Conservation (phyloP, 257 asterid species). For the Rubia yunnanensis region DNA sequence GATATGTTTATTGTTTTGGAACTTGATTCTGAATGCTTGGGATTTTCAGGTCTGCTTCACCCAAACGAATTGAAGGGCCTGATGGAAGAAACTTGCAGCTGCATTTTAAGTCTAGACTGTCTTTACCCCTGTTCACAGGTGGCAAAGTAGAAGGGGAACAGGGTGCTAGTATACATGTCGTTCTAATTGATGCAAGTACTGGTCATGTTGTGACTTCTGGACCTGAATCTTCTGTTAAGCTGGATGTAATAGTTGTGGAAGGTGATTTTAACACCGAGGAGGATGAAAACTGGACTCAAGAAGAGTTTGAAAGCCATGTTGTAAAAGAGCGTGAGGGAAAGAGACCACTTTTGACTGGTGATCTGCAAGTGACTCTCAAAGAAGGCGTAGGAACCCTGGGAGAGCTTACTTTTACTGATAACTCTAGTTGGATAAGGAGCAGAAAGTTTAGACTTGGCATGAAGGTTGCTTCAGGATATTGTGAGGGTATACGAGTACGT, state of each 20-base stretch:
- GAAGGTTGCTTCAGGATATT: slow-evolving; percentile 76
- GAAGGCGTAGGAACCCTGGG: slow-evolving; percentile 98
- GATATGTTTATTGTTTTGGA: not conserved
- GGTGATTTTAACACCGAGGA: slow-evolving; percentile 91
- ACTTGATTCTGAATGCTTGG: slow-evolving; percentile 18
- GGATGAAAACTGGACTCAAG: slow-evolving; percentile 77
- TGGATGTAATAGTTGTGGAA: slow-evolving; percentile 83
- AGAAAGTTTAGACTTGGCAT: slow-evolving; percentile 92
- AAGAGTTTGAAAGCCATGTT: slow-evolving; percentile 86
- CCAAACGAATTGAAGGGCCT: slow-evolving; percentile 81
- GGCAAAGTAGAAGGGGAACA: slow-evolving; percentile 98
- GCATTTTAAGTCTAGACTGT: slow-evolving; percentile 68
- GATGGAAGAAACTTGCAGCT: slow-evolving; percentile 92
- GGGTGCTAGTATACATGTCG: slow-evolving; percentile 85
- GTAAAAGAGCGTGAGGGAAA: slow-evolving; percentile 97
- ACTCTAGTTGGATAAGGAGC: slow-evolving; percentile 98
- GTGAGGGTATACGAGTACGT: slow-evolving; percentile 74
- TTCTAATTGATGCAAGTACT: slow-evolving; percentile 57
- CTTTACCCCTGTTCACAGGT: slow-evolving; percentile 94
- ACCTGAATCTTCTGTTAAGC: slow-evolving; percentile 72
- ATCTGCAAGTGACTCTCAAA: slow-evolving; percentile 73
- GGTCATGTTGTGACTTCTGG: slow-evolving; percentile 83
- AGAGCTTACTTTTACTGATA: slow-evolving; percentile 89
- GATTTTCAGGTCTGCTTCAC: slow-evolving; percentile 76
- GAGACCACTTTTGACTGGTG: slow-evolving; percentile 89